A percentile compares a stretch with the other conserved stretches of the same genome.
Conservation (phyloP, 75 land plant genomes). For the Pinus albicaulis region DNA sequence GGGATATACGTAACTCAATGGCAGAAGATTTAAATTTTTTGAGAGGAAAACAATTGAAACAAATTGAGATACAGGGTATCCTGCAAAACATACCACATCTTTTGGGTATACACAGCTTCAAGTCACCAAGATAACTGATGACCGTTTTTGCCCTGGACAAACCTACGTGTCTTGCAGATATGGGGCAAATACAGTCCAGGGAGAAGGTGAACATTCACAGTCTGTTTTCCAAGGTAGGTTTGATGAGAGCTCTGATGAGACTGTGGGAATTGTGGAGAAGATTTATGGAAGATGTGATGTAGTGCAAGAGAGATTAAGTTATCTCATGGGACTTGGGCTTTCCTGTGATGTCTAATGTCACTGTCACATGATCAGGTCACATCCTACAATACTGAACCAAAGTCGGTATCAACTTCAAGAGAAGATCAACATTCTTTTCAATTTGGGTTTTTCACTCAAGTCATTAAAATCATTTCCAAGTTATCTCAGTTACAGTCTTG, state of each 20-base stretch:
- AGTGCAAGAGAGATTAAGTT: constrained; percentile 56
- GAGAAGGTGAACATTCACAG: constrained; percentile 28
- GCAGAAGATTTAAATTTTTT: background rate
- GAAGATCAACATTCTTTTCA: constrained; percentile 39
- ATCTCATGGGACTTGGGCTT: constrained; percentile 41
- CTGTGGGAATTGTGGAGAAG: constrained; percentile 21
- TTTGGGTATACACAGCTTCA: constrained; percentile 31
- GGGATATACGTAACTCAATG: background rate
- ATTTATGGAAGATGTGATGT: constrained; percentile 38
- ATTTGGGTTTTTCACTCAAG: constrained; percentile 29
- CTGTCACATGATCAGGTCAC: constrained; percentile 21
- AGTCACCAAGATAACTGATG: background rate
- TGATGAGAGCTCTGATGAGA: constrained; percentile 30
- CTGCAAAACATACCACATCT: constrained; percentile 27
- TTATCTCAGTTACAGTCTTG: background rate
- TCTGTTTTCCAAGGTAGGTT: constrained; percentile 29
- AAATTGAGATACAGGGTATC: constrained; percentile 31
- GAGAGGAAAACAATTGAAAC: background rate
- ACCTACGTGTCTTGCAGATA: background rate
- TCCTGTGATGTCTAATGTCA: constrained; percentile 19
- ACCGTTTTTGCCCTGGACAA: too few species aligned
- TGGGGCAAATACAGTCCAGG: background rate
- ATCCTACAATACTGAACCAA: constrained; percentile 37
- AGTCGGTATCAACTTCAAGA: constrained; percentile 19
- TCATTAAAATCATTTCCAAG: constrained; percentile 27